Conservation (phyloP, 2,329 filamentous ascomycete genomes). For the Chrysoporthe puriensis region DNA sequence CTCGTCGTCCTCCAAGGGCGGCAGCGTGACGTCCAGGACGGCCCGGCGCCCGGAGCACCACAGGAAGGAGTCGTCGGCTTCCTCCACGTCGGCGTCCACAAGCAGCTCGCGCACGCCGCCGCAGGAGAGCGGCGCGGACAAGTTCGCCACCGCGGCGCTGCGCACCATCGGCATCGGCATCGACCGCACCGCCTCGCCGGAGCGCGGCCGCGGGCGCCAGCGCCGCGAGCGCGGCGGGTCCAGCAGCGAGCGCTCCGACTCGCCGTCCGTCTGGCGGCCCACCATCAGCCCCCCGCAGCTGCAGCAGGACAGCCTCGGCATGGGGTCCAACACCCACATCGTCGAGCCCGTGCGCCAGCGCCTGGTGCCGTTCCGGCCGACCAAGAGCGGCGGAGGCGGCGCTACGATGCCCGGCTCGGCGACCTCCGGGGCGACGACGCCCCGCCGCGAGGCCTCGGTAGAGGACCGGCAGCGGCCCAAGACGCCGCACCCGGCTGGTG, state of each 20-base stretch:
- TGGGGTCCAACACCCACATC: constrained; percentile 11
- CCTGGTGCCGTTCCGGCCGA: constrained; percentile 24
- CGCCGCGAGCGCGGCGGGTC: constrained; percentile 24
- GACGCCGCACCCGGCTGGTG: constrained; percentile 10
- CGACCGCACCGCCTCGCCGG: constrained; percentile 21
- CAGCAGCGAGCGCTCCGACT: constrained; percentile 28
- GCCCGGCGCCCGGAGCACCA: constrained; percentile 8
- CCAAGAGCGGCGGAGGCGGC: constrained; percentile 9
- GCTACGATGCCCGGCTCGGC: background rate
- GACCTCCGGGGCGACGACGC: background rate
- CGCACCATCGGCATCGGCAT: constrained; percentile 24
- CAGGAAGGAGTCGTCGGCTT: constrained; percentile 6
- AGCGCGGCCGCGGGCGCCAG: constrained; percentile 23
- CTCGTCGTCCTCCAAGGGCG: constrained; percentile 14
- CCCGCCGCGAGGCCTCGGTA: background rate
- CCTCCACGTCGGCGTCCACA: constrained; percentile 9
- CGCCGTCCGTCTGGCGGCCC: constrained; percentile 26
- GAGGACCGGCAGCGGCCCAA: constrained; percentile 18
- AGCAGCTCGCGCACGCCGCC: constrained; percentile 19
- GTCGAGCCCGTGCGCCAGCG: constrained; percentile 25
- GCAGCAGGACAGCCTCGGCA: constrained; percentile 27
- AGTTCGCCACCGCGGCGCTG: constrained; percentile 17
- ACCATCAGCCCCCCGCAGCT: constrained; percentile 29
- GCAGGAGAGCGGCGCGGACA: constrained; percentile 12
- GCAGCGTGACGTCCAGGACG: background rate